Conservation (phyloP, 192 early-diverging fungal genomes). For the Lunasporangiospora selenospora region DNA sequence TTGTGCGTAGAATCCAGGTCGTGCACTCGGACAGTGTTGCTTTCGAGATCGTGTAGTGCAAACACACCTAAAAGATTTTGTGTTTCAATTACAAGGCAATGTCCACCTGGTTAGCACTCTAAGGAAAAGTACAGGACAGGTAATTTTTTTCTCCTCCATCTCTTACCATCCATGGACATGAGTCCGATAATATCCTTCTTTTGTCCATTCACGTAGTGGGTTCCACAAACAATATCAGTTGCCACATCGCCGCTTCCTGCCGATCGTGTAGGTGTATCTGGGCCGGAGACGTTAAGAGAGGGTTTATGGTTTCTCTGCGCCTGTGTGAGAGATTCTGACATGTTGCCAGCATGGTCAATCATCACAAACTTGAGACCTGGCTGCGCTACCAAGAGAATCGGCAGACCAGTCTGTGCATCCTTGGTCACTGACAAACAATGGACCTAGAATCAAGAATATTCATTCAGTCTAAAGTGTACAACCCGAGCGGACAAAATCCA, state of each 20-base stretch:
- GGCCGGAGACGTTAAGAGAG: conserved; percentile 7
- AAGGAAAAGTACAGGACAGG: no score
- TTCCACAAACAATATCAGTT: conserved; percentile 56
- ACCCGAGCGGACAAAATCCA: not conserved
- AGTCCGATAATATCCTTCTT: conserved; percentile 55
- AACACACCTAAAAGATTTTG: conserved; percentile 49
- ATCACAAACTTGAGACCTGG: conserved; percentile 53
- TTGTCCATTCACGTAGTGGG: conserved; percentile 29
- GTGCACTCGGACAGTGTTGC: conserved; percentile 48
- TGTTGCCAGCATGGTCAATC: conserved; percentile 28
- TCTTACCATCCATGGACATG: conserved; percentile 63
- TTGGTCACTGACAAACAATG: conserved; percentile 54
- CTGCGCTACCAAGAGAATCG: conserved; percentile 61
- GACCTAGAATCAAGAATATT: conserved; percentile 40
- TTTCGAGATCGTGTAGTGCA: conserved; percentile 55
- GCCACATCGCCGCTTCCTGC: conserved; percentile 43
- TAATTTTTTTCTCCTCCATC: no score
- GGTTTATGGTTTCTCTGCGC: conserved; percentile 10
- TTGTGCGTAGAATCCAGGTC: conserved; percentile 64
- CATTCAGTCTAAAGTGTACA: not conserved
- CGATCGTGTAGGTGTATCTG: conserved; percentile 6
- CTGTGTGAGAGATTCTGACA: conserved; percentile 38
- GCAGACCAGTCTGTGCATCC: conserved; percentile 47
- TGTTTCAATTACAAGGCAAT: no score
- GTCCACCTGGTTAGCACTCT: not conserved